Conservation (phyloP, 345 rosid genomes). For the Aquilaria yunnanensis region DNA sequence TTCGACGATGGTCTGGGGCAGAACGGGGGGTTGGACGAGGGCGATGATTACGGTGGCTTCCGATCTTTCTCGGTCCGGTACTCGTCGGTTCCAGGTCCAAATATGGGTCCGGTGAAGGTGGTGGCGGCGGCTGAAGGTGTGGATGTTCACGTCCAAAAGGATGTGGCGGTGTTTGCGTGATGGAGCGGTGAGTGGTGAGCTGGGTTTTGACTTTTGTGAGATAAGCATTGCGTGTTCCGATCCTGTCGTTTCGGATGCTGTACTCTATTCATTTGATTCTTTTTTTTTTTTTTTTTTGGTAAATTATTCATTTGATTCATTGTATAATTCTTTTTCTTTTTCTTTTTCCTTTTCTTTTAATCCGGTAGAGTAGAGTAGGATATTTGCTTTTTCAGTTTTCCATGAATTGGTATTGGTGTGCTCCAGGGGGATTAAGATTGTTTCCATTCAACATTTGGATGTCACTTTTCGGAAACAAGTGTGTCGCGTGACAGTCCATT, state of each 20-base stretch:
- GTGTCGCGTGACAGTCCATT: no score
- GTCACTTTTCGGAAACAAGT: no score
- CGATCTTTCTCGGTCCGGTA: constrained; percentile 63
- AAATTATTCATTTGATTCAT: neutral
- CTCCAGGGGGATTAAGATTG: no score
- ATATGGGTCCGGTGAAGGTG: constrained; percentile 15
- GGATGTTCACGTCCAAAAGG: constrained; percentile 10
- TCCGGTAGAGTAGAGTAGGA: no score
- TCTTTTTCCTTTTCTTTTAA: no score
- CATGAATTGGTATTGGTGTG: no score
- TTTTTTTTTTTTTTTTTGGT: neutral
- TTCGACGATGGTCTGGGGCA: constrained; percentile 54
- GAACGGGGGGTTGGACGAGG: constrained; percentile 30
- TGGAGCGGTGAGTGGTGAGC: neutral
- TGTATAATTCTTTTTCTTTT: no score
- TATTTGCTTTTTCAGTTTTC: no score
- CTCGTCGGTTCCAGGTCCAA: constrained; percentile 32
- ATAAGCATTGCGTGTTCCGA: constrained; percentile 4
- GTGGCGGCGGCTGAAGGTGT: constrained; percentile 10
- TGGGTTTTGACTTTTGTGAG: constrained; percentile 14
- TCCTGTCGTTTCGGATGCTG: neutral
- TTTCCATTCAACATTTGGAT: no score
- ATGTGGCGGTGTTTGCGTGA: constrained; percentile 17
- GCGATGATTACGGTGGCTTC: constrained; percentile 22
- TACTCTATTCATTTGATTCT: neutral